These are phyloP conservation scores for Herpetomonas tarakana DNA, from an alignment of 208 protist species.

Conservation along the genomic window DNA sequence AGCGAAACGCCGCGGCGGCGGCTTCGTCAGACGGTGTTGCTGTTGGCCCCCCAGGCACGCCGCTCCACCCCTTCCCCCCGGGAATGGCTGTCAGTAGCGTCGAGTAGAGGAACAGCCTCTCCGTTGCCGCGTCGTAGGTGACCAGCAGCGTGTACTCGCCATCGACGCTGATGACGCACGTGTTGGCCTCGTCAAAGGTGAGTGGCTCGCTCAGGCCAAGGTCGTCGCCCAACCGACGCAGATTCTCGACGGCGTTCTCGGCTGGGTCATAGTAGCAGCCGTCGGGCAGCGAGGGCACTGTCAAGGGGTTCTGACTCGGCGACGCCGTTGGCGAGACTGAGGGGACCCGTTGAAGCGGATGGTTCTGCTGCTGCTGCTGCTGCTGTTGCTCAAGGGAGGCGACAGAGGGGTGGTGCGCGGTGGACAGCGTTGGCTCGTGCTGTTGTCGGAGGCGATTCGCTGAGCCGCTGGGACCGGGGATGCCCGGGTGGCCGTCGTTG, in stretches of 20 bases:
- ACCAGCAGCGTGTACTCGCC: conserved; percentile 63
- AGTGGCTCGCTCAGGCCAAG: conserved; percentile 37
- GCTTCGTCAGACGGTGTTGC: not conserved
- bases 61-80: conserved; percentile 2
- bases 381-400: not conserved
- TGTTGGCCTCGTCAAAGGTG: conserved; percentile 59
- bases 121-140: conserved; percentile 63
- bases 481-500: too few species aligned
- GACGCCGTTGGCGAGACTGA: too few species aligned
- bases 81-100: conserved; percentile 61
- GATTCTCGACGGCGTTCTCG: conserved; percentile 57
- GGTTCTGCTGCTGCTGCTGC: not conserved
- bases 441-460: too few species aligned
- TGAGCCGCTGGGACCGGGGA: too few species aligned
- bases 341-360: too few species aligned
- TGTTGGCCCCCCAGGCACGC: not conserved
- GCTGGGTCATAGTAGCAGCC: conserved; percentile 38
- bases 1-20: conserved; percentile 18
- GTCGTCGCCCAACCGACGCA: conserved; percentile 58
- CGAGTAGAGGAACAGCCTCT: conserved; percentile 72
- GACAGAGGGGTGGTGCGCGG: not conserved
- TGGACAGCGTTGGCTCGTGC: too few species aligned
- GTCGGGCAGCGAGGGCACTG: conserved; percentile 15
- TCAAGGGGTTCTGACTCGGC: not conserved
- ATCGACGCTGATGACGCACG: conserved; percentile 66